Conservation (phyloP, 345 rosid genomes). For the Brassica napus region Da-Ae NC_063444.1:46966501-46967000, state of each 20-base stretch:
- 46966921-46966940: neutral
- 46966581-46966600: too few species aligned
- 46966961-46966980: slow-evolving; percentile 15
- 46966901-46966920: neutral
- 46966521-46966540: too few species aligned
- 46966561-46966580: too few species aligned
- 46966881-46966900: neutral
- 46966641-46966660: too few species aligned
- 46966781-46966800: neutral
- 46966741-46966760: neutral
- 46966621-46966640: too few species aligned
- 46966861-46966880: neutral
- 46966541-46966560: too few species aligned
- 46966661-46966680: too few species aligned
- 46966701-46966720: slow-evolving; percentile 5
- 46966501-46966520: too few species aligned
- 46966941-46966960: slow-evolving; percentile 14
- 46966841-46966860: neutral
- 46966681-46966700: neutral
- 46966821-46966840: slow-evolving; percentile 23
- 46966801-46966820: neutral
- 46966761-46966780: neutral
- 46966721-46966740: neutral
- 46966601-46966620: too few species aligned
- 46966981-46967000: neutral